Conservation (phyloP, 225 moss, liverwort and hornwort species). For the Polytrichum commune region DNA sequence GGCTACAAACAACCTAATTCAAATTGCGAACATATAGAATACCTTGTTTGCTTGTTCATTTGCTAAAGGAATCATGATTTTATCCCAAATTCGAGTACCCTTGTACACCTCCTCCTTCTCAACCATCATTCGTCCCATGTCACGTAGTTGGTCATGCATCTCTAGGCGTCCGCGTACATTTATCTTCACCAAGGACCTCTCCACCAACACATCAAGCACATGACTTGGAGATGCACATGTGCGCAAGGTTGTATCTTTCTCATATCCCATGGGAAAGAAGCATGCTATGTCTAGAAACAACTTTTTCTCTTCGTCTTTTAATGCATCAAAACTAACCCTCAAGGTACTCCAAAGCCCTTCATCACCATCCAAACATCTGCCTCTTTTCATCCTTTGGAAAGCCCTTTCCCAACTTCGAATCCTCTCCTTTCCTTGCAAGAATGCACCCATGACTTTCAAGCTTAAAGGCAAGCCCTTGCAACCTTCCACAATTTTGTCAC, state of each 20-base stretch:
- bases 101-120: neutral
- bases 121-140: neutral
- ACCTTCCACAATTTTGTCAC: neutral
- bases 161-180: neutral
- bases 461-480: neutral
- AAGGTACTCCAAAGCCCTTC: neutral
- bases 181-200: neutral
- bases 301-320: neutral
- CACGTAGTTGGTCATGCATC: conserved; percentile 1
- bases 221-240: no score
- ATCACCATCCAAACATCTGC: neutral
- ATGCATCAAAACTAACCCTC: neutral
- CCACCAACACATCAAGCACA: neutral
- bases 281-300: conserved; percentile 2
- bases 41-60: neutral
- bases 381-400: conserved; percentile 6
- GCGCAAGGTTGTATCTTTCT: neutral
- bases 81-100: conserved; percentile 1
- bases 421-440: neutral
- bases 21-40: neutral
- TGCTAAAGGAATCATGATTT: no score
- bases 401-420: neutral
- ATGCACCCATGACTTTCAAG: conserved; percentile 1
- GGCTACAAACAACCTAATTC: no score
- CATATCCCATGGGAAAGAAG: neutral